Evolutionary conservation across 352 stramenopile species (phyloP).

Genomic region (Aphanomyces euteiches): DNA sequence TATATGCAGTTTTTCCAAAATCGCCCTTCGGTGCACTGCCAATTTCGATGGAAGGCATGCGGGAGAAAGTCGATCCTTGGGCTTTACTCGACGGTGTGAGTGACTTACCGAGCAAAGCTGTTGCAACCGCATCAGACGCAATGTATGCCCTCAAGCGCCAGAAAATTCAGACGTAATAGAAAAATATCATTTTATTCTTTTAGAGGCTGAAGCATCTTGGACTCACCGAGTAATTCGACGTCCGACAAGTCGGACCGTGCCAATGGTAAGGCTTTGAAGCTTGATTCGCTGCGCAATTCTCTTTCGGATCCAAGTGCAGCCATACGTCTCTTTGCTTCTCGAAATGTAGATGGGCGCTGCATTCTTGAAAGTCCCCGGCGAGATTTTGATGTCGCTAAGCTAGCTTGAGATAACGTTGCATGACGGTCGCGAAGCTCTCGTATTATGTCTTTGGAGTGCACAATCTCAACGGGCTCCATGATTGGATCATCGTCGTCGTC

Average conservation of each 20-base stretch:
- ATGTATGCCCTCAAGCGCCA: conserved; percentile 46
- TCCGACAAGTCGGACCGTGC: not conserved
- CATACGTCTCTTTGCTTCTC: too few relatives aligned
- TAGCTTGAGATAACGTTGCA: not conserved
- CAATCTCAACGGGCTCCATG: not conserved
- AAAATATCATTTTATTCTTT: conserved; percentile 1
- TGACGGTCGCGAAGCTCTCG: not conserved
- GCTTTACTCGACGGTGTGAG: conserved; percentile 65
- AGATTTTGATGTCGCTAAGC: too few relatives aligned
- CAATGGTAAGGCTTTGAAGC: too few relatives aligned
- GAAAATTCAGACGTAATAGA: conserved; percentile 28
- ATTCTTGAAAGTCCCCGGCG: too few relatives aligned
- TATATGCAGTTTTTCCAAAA: conserved; percentile 69
- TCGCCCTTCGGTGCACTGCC: conserved; percentile 38
- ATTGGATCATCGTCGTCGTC: not conserved
- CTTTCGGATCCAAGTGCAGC: too few relatives aligned
- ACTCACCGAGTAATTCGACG: not conserved
- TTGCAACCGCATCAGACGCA: conserved; percentile 35
- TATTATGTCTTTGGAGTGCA: not conserved
- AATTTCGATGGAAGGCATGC: not conserved
- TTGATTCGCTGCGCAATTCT: too few relatives aligned
- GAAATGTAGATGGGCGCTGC: too few relatives aligned
- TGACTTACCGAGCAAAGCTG: conserved; percentile 59
- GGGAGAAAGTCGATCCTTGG: conserved; percentile 59
- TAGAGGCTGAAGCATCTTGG: not conserved